Base-by-base conservation (phyloP, 2,329 filamentous ascomycete genomes). In the Claviceps pusilla region DNA sequence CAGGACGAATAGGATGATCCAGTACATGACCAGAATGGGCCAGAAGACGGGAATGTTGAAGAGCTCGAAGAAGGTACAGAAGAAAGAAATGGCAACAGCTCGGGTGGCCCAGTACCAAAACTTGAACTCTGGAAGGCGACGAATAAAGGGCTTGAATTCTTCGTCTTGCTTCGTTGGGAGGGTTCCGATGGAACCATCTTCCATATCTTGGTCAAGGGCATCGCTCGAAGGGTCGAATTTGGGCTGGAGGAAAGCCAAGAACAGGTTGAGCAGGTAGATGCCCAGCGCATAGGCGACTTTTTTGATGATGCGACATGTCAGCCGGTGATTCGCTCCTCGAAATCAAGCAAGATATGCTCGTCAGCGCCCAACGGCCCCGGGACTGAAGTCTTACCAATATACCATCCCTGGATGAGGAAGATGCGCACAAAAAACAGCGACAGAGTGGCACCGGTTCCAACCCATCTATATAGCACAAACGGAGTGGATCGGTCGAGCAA, bases 11-110 rank as follows among this genome's bases (percentile, higher is more conserved):
- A 98, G 77, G 66, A 98, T 95, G 69, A 98, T 78, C 91, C 93
- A 98, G 76, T 98, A 98, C 72, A 98, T 87, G 59, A 98, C 89
- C 69, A 98, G 74, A 7, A 98, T 89, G 14, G 93, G 93, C 93
- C 93, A 98, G 81, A 98, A 98, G 56, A 98, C 93, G 1, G 93
- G 93, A 60, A 98, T 82, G 72, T 98, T 89, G 73, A 97, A 98
- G 67, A 96, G 76, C 65, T 86, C 78, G 69, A 94, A 95, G 87
- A 89, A 97, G 63, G 83, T 89, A 80, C 90, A 96, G 59, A 84
- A 61, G 69, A 97, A 95, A 42, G 79, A 83, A 65, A 97, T 87
- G 60, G 76, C 67, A 63, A 97, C 80, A 54, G 91, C 91, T 66
- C 89, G 82, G 55, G 91, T 97, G 53, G 91, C 89, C 64, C 87